Conservation (phyloP, 768 basidiomycete species). For the Phanerodontia chrysosporium region DNA sequence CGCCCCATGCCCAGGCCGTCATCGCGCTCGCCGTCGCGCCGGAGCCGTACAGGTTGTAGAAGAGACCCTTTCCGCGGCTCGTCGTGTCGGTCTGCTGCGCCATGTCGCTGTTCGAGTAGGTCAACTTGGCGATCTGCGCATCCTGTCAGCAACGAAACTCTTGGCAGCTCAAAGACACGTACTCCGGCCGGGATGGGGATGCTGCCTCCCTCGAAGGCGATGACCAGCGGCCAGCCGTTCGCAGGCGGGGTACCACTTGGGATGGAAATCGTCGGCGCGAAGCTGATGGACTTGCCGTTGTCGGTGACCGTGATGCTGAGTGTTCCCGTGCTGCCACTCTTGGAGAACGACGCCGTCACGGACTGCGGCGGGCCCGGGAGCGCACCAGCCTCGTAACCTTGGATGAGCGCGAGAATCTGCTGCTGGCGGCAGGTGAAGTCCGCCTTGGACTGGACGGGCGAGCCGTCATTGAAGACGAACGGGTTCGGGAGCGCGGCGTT, state of each 20-base stretch:
- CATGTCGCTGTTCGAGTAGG: conserved; percentile 51
- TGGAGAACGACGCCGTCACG: conserved; percentile 41
- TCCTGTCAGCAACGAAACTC: conserved; percentile 22
- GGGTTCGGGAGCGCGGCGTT: conserved; percentile 48
- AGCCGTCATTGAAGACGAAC: conserved; percentile 46
- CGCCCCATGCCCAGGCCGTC: conserved; percentile 64
- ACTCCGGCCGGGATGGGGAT: conserved; percentile 29
- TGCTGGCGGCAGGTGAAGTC: conserved; percentile 49
- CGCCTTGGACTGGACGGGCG: conserved; percentile 37
- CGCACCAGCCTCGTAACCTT: conserved; percentile 48
- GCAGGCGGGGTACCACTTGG: conserved; percentile 40
- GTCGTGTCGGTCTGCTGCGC: conserved; percentile 39
- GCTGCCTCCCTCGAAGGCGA: conserved; percentile 43
- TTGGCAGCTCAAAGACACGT: conserved; percentile 2
- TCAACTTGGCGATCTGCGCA: conserved; percentile 36
- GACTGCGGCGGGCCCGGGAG: conserved; percentile 42
- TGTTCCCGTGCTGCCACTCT: conserved; percentile 26
- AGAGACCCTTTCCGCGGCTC: conserved; percentile 52
- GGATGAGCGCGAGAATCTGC: conserved; percentile 46
- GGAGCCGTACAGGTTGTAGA: conserved; percentile 52
- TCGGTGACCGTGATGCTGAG: conserved; percentile 47
- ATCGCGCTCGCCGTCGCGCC: conserved; percentile 45
- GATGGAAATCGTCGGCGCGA: conserved; percentile 40
- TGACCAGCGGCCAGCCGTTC: conserved; percentile 46
- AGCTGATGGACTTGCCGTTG: conserved; percentile 44